Evolutionary conservation across 257 asterid genomes (phyloP), one percentile per base, ranked within the genome.

Genomic region (Solanum etuberosum): DNA sequence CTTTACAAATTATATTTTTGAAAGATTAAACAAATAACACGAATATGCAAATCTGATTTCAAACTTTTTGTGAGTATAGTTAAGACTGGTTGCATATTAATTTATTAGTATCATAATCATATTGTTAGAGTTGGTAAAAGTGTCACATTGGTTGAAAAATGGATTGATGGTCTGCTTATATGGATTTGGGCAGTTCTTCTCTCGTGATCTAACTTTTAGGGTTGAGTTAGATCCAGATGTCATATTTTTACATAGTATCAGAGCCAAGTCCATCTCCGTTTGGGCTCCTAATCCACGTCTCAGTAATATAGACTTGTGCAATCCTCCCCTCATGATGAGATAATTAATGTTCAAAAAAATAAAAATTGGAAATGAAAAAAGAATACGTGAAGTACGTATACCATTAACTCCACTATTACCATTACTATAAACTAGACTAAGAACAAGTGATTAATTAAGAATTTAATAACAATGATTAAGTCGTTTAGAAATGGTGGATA

Each of bases 241-340:
- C 4, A 16, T 54, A 54, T 0, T 54, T 54, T 54, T 54, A 20
- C 63, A 20, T 54, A 20, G 1, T 54, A 54, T 54, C 10, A 54
- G 2, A 20, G 63, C 0, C 3, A 7, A 20, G 11, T 54, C 11
- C 5, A 20, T 54, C 0, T 54, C 11, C 0, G 1, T 20, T 3
- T 54, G 2, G 0, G 25, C n/a, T 54, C 25, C 25, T 54, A 1
- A 2, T 20, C 25, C 12, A 54, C 5, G 0, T 20, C 5, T 3
- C 1, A 54, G 10, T 1, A 54, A 54, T 54, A 20, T 54, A 54
- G 5, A 51, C n/a, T 54, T 54, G n/a, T 54, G 63, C 63, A 54
- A 3, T 18, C n/a, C 23, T 1, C 61, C 61, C 23, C 9, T 37
- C 4, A 54, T 6, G 10, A 54, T 54, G n/a, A 16, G 59, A 51